Evolutionary conservation across 495 filamentous ascomycete genomes (phyloP).

Genomic region (Aspergillus ostianus): DNA sequence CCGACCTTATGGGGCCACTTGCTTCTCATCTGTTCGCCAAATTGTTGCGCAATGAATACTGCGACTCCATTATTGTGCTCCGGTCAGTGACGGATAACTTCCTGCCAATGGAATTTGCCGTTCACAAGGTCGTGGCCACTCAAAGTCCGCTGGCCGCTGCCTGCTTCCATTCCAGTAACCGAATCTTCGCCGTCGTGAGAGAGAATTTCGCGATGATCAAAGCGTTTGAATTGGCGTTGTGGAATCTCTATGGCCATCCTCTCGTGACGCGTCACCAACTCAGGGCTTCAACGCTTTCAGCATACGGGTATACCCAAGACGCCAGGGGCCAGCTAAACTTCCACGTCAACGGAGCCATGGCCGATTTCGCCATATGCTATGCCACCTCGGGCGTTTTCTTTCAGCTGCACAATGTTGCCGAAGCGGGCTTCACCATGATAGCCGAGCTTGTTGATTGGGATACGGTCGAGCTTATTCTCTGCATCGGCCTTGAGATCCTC

Average conservation of each 20-base stretch:
- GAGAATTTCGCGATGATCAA: slow-evolving; percentile 20
- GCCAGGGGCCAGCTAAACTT: slow-evolving; percentile 6
- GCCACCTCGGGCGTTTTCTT: slow-evolving; percentile 32
- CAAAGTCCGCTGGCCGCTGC: slow-evolving; percentile 19
- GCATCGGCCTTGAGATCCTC: slow-evolving; percentile 21
- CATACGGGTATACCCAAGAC: slow-evolving; percentile 17
- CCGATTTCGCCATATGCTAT: slow-evolving; percentile 33
- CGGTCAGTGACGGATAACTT: slow-evolving; percentile 14
- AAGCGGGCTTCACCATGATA: slow-evolving; percentile 28
- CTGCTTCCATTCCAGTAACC: slow-evolving; percentile 8
- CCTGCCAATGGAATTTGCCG: slow-evolving; percentile 12
- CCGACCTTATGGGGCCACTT: too few relatives aligned
- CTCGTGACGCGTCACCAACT: slow-evolving; percentile 14
- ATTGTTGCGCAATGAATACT: slow-evolving; percentile 7
- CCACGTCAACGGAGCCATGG: slow-evolving; percentile 19
- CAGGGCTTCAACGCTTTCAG: slow-evolving; percentile 8
- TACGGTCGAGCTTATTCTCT: slow-evolving; percentile 28
- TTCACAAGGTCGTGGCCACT: slow-evolving; percentile 23
- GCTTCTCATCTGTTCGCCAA: too few relatives aligned
- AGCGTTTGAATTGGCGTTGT: slow-evolving; percentile 28
- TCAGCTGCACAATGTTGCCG: slow-evolving; percentile 15
- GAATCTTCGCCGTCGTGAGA: slow-evolving; percentile 19
- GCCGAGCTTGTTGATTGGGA: slow-evolving; percentile 26
- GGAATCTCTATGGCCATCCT: slow-evolving; percentile 28
- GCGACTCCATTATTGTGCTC: slow-evolving; percentile 23